A percentile compares a stretch with the other conserved stretches of the same genome.
Conservation (phyloP, 495 filamentous ascomycete genomes). For the Trichoderma erinaceum region DNA sequence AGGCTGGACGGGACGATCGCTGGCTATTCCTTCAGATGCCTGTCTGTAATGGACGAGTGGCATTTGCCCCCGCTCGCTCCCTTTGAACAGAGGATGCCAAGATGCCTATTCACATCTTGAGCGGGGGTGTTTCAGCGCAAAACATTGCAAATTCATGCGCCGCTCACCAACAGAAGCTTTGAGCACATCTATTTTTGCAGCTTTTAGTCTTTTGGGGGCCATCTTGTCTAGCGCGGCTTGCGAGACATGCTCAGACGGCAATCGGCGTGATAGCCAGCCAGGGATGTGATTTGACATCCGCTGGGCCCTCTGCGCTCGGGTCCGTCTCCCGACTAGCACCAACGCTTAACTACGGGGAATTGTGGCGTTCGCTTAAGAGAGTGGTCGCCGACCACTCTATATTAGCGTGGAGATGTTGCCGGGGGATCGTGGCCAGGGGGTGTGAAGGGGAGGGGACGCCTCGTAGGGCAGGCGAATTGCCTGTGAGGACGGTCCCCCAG, state of each 20-base stretch:
- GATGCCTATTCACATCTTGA: too few species aligned
- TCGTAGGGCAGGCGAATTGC: conserved; percentile 7
- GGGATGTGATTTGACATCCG: conserved; percentile 7
- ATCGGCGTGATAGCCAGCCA: conserved; percentile 7
- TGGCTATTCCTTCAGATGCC: background rate
- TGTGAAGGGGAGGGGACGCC: background rate
- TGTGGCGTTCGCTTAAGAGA: conserved; percentile 7
- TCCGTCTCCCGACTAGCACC: conserved; percentile 8
- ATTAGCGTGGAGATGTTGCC: conserved; percentile 11
- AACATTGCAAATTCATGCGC: background rate
- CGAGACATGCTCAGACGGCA: conserved; percentile 9
- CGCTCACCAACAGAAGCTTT: background rate
- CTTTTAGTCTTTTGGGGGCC: background rate
- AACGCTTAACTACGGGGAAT: conserved; percentile 14
- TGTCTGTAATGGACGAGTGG: background rate
- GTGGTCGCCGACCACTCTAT: conserved; percentile 9
- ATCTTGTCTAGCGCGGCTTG: conserved; percentile 3
- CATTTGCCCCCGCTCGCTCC: background rate
- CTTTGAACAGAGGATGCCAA: background rate
- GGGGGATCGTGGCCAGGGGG: background rate
- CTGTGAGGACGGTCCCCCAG: background rate
- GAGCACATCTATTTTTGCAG: conserved; percentile 2
- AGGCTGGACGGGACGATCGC: background rate
- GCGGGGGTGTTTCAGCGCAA: conserved; percentile 5
- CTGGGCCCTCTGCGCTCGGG: conserved; percentile 1